These are phyloP conservation scores for Penicillium frequentans DNA, from an alignment of 2,329 filamentous ascomycete species.

Conservation along the genomic window DNA sequence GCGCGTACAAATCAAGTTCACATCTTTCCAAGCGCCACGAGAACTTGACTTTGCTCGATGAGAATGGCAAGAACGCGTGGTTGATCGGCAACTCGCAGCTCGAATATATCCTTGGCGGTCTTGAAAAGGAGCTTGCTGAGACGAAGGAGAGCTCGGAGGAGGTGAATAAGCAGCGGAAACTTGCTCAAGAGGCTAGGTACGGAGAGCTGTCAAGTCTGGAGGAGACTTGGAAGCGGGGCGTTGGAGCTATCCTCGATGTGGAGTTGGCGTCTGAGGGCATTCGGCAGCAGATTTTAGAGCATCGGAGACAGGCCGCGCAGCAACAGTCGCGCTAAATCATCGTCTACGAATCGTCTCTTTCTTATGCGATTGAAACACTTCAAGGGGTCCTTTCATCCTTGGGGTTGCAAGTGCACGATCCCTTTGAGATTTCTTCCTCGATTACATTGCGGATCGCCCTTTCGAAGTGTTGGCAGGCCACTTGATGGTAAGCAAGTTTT, in stretches of 20 bases:
- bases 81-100: conserved; percentile 78
- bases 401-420: not conserved
- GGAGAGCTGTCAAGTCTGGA: conserved; percentile 74
- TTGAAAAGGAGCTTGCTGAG: conserved; percentile 74
- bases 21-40: conserved; percentile 58
- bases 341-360: not conserved
- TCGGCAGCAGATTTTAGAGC: conserved; percentile 65
- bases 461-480: not conserved
- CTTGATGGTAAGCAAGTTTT: not conserved
- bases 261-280: conserved; percentile 79
- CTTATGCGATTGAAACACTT: not conserved
- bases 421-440: not conserved
- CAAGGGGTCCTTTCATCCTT: not conserved
- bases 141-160: conserved; percentile 69
- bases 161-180: conserved; percentile 68
- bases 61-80: conserved; percentile 88
- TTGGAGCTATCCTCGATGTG: conserved; percentile 79
- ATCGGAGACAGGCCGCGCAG: conserved; percentile 47
- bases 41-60: conserved; percentile 73
- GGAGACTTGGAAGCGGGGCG: conserved; percentile 74
- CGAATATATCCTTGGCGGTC: conserved; percentile 66
- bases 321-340: conserved; percentile 18
- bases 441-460: not conserved
- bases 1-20: conserved; percentile 58
- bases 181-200: conserved; percentile 67